These are phyloP conservation scores for Boletus coccyginus DNA, from an alignment of 768 basidiomycete species.

Conservation along the genomic window DNA sequence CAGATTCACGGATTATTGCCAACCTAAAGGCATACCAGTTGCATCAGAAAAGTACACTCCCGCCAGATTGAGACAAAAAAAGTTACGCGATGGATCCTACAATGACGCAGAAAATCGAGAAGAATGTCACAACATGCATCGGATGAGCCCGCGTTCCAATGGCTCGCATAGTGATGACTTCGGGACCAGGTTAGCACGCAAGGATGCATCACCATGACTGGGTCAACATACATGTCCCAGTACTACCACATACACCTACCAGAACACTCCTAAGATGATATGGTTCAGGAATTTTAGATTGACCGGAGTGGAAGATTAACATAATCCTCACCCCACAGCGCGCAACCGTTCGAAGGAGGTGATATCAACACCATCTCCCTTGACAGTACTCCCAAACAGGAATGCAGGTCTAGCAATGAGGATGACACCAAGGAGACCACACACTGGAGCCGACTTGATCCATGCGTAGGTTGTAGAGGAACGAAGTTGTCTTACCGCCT, in stretches of 20 bases:
- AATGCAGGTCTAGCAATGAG: constrained; percentile 77
- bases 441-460: constrained; percentile 34
- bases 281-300: background rate
- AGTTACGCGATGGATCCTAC: constrained; percentile 11
- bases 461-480: background rate
- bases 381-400: constrained; percentile 52
- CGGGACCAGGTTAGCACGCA: background rate
- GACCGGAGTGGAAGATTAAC: background rate
- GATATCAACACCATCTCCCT: background rate
- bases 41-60: background rate
- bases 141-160: constrained; percentile 78
- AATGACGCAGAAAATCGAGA: constrained; percentile 53
- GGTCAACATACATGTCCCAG: constrained; percentile 61
- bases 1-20: background rate
- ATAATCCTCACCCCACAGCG: constrained; percentile 51
- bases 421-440: constrained; percentile 72
- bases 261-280: constrained; percentile 48
- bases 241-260: constrained; percentile 60
- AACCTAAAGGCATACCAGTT: constrained; percentile 5
- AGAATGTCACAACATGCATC: constrained; percentile 68
- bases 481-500: constrained; percentile 34
- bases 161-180: constrained; percentile 54
- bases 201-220: background rate
- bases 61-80: background rate
- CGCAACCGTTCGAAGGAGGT: constrained; percentile 43